Evolutionary conservation across 2,329 filamentous ascomycete species (phyloP), one percentile per base, ranked within the genome.

Genomic region (Xylariales sp.): DNA sequence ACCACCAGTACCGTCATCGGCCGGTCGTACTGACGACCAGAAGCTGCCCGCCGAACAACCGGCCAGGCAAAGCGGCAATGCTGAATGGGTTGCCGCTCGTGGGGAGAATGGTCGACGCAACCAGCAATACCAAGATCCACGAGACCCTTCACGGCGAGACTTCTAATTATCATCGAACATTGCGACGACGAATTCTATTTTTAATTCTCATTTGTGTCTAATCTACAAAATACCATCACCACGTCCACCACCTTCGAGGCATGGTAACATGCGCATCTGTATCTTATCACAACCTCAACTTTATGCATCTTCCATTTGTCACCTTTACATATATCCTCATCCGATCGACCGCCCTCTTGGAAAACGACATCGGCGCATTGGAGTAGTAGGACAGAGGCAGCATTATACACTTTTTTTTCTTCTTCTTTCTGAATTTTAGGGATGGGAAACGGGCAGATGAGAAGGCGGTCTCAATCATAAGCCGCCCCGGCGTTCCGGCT

Each of bases 31-130:
- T 44, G 74, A 77, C 35, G 79, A 82, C 47, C 71, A 75, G 49
- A 84, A 84, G 59, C 45, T 78, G 47, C 79, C 78, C 45, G 72
- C 71, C 28, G 79, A 83, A 59, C 72, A 78, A 49, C 76, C 73
- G n/a, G 69, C 63, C 22, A 63, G 70, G 49, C 72, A 76, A 48
- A 70, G 63, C 35, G 70, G 71, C 33, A 69, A 71, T 29, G 57
- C 71, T 12, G 72, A 76, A 53, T 76, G 73, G 69, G 50, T 71
- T 41, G 64, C 68, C 39, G 70, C 73, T 4, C 58, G 64, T 43
- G 66, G 71, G 44, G 68, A 73, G 52, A 64, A 65, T 48, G 62
- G 61, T 16, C 63, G 58, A 41, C 56, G 54, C 8, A 55, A 61
- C 45, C 60, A 60, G 32, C 64, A 63, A 27, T 68, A 62, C 43